Percentiles rank a stretch among this genome's conserved stretches.
These are phyloP conservation scores for Psilocybe sp. DNA, from an alignment of 768 basidiomycete species.

Conservation along the genomic window DNA sequence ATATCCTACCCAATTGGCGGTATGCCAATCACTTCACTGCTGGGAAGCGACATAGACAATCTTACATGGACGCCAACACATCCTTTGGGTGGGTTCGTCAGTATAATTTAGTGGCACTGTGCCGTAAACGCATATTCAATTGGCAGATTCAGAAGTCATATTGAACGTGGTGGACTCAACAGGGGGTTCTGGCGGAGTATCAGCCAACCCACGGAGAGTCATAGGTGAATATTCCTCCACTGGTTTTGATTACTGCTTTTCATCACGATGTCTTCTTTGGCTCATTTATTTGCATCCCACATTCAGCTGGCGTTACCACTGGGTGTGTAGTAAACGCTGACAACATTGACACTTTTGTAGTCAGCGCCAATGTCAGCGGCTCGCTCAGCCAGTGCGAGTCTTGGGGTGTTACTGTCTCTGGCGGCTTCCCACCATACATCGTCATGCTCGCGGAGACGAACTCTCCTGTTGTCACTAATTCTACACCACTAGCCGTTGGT, in stretches of 20 bases:
- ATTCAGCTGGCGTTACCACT: slow-evolving; percentile 25
- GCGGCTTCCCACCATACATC: slow-evolving; percentile 39
- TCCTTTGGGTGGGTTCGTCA: slow-evolving; percentile 31
- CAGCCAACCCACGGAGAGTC: slow-evolving; percentile 25
- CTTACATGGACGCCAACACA: slow-evolving; percentile 37
- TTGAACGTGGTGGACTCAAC: slow-evolving; percentile 40
- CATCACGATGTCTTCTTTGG: neutral
- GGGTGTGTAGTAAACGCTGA: slow-evolving; percentile 24
- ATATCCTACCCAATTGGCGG: slow-evolving; percentile 37
- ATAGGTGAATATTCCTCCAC: slow-evolving; percentile 25
- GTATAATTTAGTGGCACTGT: neutral
- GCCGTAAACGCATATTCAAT: neutral
- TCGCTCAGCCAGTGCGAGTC: slow-evolving; percentile 35
- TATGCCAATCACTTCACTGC: slow-evolving; percentile 27
- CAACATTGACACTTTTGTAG: slow-evolving; percentile 23
- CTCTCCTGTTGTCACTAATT: slow-evolving; percentile 33
- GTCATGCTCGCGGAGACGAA: slow-evolving; percentile 30
- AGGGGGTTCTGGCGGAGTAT: slow-evolving; percentile 37
- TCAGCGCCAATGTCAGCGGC: slow-evolving; percentile 33
- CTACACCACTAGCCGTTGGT: slow-evolving; percentile 28
- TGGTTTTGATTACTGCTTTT: neutral
- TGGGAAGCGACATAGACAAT: slow-evolving; percentile 30
- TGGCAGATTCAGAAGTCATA: slow-evolving; percentile 38
- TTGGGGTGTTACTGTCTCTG: slow-evolving; percentile 38
- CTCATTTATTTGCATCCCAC: neutral